A percentile compares a stretch with the other conserved stretches of the same genome.
Conservation (phyloP, 2,329 filamentous ascomycete genomes). For the Alternaria viburni region DNA sequence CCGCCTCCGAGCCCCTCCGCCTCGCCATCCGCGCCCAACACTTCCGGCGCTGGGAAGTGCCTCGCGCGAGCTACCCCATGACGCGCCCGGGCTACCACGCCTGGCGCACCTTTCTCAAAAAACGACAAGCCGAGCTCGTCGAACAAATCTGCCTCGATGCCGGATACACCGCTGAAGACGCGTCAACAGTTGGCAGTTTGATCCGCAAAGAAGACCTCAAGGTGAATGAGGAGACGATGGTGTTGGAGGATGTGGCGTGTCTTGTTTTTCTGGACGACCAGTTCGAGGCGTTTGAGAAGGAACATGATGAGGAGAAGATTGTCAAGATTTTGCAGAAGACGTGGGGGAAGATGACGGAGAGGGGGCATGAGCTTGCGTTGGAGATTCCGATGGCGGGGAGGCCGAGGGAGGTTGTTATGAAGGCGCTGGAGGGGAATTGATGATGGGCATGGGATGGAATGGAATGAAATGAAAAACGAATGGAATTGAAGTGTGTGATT, state of each 20-base stretch:
- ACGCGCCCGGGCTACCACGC: conserved; percentile 77
- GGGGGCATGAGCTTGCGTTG: conserved; percentile 43
- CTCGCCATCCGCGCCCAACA: conserved; percentile 85
- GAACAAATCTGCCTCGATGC: conserved; percentile 59
- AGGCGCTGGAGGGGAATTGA: conserved; percentile 40
- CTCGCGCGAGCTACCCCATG: conserved; percentile 73
- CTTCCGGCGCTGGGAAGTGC: conserved; percentile 84
- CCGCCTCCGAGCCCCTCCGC: conserved; percentile 70
- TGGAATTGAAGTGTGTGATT: too few species aligned
- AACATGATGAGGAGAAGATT: conserved; percentile 78
- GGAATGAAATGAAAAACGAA: not conserved
- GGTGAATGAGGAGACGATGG: conserved; percentile 70
- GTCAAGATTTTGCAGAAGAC: conserved; percentile 56
- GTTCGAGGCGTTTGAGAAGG: conserved; percentile 78
- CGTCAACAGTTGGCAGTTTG: conserved; percentile 69
- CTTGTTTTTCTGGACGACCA: conserved; percentile 88
- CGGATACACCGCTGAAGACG: conserved; percentile 61
- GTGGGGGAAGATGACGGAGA: conserved; percentile 50
- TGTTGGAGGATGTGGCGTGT: conserved; percentile 84
- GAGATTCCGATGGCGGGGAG: conserved; percentile 42
- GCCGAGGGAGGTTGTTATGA: conserved; percentile 37
- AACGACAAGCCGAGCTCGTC: conserved; percentile 71
- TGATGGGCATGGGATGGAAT: not conserved
- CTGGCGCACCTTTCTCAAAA: conserved; percentile 79
- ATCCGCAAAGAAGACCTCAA: conserved; percentile 79